Percentiles rank a stretch among this genome's conserved stretches.
Evolutionary conservation across 257 asterid species (phyloP).

Genomic region (Solanum lycopersicoides): DNA sequence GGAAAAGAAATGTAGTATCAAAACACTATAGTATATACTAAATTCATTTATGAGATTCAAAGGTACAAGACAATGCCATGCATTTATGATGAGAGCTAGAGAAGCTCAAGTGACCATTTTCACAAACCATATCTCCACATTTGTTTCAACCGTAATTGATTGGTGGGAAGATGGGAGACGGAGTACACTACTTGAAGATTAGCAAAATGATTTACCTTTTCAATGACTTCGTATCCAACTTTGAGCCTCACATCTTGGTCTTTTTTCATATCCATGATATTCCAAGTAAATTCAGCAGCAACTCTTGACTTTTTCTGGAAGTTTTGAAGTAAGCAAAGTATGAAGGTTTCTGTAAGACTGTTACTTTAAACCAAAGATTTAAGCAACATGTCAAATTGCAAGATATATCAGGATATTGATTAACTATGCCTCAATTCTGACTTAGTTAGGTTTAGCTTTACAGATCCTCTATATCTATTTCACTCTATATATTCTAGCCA

Average conservation of each 20-base stretch:
- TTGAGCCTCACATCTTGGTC: slow-evolving; percentile 78
- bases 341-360: background rate
- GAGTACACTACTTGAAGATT: background rate
- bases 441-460: background rate
- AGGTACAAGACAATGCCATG: background rate
- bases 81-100: background rate
- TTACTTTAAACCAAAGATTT: background rate
- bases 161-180: background rate
- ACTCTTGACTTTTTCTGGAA: slow-evolving; percentile 52
- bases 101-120: background rate
- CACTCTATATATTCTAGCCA: background rate
- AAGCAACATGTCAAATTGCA: background rate
- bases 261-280: slow-evolving; percentile 43
- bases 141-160: background rate
- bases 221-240: slow-evolving; percentile 63
- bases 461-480: background rate
- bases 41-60: background rate
- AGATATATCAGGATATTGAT: background rate
- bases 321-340: background rate
- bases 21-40: background rate
- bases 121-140: background rate
- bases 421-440: background rate
- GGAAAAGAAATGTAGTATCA: background rate
- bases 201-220: slow-evolving; percentile 38
- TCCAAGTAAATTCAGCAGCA: slow-evolving; percentile 71